Evolutionary conservation across 1,139 yeast genomes (phyloP).

Genomic region (Suhomyces wounanorum): DNA sequence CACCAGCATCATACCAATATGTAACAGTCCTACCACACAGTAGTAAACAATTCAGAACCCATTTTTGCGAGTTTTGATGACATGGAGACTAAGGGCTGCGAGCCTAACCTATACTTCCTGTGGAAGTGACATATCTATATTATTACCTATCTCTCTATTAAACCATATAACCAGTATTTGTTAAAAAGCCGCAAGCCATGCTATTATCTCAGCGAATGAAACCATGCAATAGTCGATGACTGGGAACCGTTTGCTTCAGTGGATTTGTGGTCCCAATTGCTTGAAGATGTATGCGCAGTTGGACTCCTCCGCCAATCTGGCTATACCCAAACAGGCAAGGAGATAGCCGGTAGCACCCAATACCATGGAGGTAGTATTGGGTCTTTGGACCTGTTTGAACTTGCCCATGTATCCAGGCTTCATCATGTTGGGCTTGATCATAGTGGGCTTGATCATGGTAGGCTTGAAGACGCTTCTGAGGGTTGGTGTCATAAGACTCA

Average conservation of each 20-base stretch:
- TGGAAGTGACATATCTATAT: not conserved
- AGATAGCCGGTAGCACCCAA: slow-evolving; percentile 23
- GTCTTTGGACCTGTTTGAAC: not conserved
- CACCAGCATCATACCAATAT: too few relatives aligned
- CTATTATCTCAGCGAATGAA: too few relatives aligned
- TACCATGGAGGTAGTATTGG: slow-evolving; percentile 12
- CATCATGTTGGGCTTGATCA: not conserved
- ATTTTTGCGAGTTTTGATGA: too few relatives aligned
- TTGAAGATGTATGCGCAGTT: slow-evolving; percentile 27
- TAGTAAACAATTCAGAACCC: too few relatives aligned
- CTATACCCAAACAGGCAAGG: slow-evolving; percentile 25
- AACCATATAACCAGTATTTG: not conserved
- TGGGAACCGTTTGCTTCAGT: not conserved
- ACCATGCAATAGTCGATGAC: not conserved
- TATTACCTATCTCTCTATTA: not conserved
- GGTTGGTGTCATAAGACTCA: slow-evolving; percentile 4
- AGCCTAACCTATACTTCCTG: not conserved
- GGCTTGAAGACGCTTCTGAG: slow-evolving; percentile 6
- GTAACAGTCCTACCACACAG: too few relatives aligned
- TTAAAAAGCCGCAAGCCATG: not conserved
- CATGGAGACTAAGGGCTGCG: not conserved
- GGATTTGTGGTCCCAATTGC: slow-evolving; percentile 22
- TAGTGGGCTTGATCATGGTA: not conserved
- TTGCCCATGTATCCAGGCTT: slow-evolving; percentile 1
- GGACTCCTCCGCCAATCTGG: slow-evolving; percentile 27